Evolutionary conservation across 352 stramenopile genomes (phyloP).

Genomic region (Phytophthora pluvialis): DNA sequence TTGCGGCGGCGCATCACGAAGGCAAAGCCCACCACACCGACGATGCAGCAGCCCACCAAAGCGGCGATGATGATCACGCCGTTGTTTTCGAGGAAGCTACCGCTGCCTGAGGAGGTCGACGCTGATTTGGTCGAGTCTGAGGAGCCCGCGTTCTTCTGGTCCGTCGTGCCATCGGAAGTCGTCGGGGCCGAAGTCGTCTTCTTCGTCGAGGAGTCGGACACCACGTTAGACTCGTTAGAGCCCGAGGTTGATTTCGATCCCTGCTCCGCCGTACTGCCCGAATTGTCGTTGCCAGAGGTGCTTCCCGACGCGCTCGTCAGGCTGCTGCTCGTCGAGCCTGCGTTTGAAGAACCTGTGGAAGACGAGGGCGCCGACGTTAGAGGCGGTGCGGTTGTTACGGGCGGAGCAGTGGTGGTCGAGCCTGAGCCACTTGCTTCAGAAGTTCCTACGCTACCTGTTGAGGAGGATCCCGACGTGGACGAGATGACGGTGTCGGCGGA

Average conservation of each 20-base stretch:
- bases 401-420: slow-evolving; percentile 19
- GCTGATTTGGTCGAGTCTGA: slow-evolving; percentile 24
- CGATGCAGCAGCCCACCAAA: slow-evolving; percentile 47
- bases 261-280: slow-evolving; percentile 14
- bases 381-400: slow-evolving; percentile 32
- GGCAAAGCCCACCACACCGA: slow-evolving; percentile 43
- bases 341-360: slow-evolving; percentile 29
- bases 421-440: slow-evolving; percentile 15
- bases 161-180: slow-evolving; percentile 13
- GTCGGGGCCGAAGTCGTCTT: slow-evolving; percentile 19
- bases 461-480: slow-evolving; percentile 24
- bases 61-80: slow-evolving; percentile 49
- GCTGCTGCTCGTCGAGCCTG: slow-evolving; percentile 10
- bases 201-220: slow-evolving; percentile 8
- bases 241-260: not conserved
- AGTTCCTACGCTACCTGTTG: slow-evolving; percentile 36
- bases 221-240: slow-evolving; percentile 8
- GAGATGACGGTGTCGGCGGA: slow-evolving; percentile 49
- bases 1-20: slow-evolving; percentile 61
- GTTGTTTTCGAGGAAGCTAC: slow-evolving; percentile 18
- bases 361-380: slow-evolving; percentile 32
- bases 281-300: slow-evolving; percentile 5
- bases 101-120: slow-evolving; percentile 23
- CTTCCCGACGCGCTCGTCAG: slow-evolving; percentile 11
- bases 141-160: slow-evolving; percentile 8